Evolutionary conservation across 768 basidiomycete species (phyloP).

Genomic region (Hydnomerulius pinastri): DNA sequence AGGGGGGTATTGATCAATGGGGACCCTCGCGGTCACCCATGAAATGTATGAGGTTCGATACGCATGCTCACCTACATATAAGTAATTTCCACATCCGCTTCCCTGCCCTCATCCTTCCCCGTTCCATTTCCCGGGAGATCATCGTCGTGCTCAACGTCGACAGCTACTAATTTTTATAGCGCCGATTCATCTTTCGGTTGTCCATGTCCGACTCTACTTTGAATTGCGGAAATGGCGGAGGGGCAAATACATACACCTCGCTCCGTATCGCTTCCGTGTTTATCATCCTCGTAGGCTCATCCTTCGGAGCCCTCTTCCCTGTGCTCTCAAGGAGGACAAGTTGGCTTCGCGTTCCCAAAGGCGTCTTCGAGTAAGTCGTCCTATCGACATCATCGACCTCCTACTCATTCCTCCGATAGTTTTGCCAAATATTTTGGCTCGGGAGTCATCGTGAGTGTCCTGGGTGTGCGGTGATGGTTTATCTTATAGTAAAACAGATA

Average conservation of each 20-base stretch:
- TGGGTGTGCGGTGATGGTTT: background rate
- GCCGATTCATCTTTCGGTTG: background rate
- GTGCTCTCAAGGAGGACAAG: slow-evolving; percentile 56
- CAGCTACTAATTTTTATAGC: background rate
- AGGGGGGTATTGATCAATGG: background rate
- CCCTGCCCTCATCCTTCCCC: background rate
- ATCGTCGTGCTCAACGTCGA: background rate
- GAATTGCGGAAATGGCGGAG: slow-evolving; percentile 54
- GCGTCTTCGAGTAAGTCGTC: slow-evolving; percentile 65
- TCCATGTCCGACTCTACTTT: slow-evolving; percentile 23
- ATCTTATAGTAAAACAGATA: slow-evolving; percentile 48
- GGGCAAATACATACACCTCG: slow-evolving; percentile 46
- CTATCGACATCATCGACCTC: background rate
- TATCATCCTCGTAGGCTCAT: slow-evolving; percentile 64
- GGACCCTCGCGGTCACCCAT: slow-evolving; percentile 27
- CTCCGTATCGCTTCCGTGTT: slow-evolving; percentile 76
- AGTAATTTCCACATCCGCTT: background rate
- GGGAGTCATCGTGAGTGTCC: slow-evolving; percentile 71
- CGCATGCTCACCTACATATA: background rate
- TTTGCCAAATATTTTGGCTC: slow-evolving; percentile 92
- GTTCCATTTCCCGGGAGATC: background rate
- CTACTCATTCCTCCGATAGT: slow-evolving; percentile 35
- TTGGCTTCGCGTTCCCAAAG: slow-evolving; percentile 39
- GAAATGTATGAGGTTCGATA: no score
- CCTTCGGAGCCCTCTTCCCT: slow-evolving; percentile 69